Evolutionary conservation across 345 rosid genomes (phyloP), one percentile per base, ranked within the genome.

Genomic region (Ricinus communis): DNA sequence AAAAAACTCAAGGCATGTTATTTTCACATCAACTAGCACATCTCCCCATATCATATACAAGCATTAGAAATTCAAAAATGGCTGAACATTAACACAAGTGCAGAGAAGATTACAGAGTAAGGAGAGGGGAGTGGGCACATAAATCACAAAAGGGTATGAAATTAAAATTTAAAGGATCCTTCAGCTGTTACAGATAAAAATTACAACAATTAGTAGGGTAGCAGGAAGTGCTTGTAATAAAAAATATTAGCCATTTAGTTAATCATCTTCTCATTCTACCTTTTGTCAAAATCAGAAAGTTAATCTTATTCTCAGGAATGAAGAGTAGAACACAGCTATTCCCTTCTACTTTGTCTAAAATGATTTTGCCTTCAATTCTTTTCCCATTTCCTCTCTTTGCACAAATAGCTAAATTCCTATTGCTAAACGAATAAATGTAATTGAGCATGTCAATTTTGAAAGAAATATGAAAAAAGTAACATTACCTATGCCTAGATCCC

Each of bases 1-100:
- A 57, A 8, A 63, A 66, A 62, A 62, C 57, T 68, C 47, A 62
- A 69, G 66, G 69, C 54, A 81, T 62, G 53, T 63, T 21, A 27
- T 24, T 28, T 11, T 41, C 12, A 24, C 38, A 73, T 74, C 36
- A 49, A 49, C 28, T 57, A 60, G 45, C 24, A 70, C 45, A 61
- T 71, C 24, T 50, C 40, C 46, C 38, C 22, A 43, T 6, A 45
- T 66, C 16, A 36, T 56, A 36, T 22, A 51, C 25, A n/a, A 15
- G 11, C 24, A 53, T 21, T 22, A 22, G 31, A 19, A 27, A n/a
- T 19, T 45, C 21, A 56, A 41, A 56, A 41, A 68, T 11, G 15
- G 36, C 53, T 11, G 30, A 63, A 31, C 65, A 19, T 19, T 16
- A 19, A 10, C 4, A 59, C 46, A 66, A 41, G 15, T 15, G 33